Evolutionary conservation across 371 early-diverging fungal genomes (phyloP).

Genomic region (Lichtheimia corymbifera): DNA sequence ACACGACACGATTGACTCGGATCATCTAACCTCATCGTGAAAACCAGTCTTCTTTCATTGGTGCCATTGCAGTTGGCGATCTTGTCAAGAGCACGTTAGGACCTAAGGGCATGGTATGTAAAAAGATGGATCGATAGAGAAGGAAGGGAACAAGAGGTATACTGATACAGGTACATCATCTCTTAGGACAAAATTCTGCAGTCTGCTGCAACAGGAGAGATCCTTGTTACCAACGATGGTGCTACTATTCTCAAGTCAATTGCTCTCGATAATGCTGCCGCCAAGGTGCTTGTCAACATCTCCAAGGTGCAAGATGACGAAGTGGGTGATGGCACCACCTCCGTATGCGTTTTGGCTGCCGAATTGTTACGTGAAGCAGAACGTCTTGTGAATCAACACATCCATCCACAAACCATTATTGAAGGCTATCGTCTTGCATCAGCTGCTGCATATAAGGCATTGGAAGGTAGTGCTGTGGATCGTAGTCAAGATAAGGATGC

Average conservation of each 20-base stretch:
- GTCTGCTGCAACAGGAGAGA: slow-evolving; percentile 81
- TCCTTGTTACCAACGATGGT: slow-evolving; percentile 99
- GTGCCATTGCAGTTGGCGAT: slow-evolving; percentile 96
- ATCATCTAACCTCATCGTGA: slow-evolving; percentile 6
- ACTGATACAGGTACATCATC: background rate
- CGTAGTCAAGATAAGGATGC: slow-evolving; percentile 65
- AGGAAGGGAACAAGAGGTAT: slow-evolving; percentile 56
- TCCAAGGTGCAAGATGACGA: slow-evolving; percentile 99
- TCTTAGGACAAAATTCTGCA: slow-evolving; percentile 95
- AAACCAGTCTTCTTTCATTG: slow-evolving; percentile 82
- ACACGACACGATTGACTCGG: background rate
- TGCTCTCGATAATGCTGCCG: slow-evolving; percentile 97
- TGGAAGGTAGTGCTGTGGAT: slow-evolving; percentile 86
- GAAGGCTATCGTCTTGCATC: slow-evolving; percentile 96
- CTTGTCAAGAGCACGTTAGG: slow-evolving; percentile 93
- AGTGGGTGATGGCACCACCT: slow-evolving; percentile 99
- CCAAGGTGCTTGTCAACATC: slow-evolving; percentile 97
- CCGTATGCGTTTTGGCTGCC: slow-evolving; percentile 98
- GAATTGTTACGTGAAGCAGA: slow-evolving; percentile 98
- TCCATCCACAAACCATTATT: slow-evolving; percentile 98
- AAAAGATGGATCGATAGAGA: slow-evolving; percentile 64
- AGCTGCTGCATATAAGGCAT: slow-evolving; percentile 82
- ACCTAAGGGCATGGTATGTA: slow-evolving; percentile 83
- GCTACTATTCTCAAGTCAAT: slow-evolving; percentile 99
- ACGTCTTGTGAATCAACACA: slow-evolving; percentile 88